Conservation (phyloP, 2,329 filamentous ascomycete genomes). For the Nemania diffusa region DNA sequence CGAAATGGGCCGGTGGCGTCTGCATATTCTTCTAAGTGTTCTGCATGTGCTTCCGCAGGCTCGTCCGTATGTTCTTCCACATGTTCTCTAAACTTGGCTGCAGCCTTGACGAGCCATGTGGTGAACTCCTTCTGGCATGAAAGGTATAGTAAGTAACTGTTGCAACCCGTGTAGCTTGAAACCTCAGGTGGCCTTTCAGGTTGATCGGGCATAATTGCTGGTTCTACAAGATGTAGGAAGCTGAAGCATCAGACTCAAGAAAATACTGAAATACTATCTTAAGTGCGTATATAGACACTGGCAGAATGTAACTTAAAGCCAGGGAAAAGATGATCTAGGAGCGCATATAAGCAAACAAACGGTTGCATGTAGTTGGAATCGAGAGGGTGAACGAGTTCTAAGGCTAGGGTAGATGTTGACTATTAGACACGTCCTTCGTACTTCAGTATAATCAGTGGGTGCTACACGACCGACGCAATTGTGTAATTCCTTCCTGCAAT, state of each 20-base stretch:
- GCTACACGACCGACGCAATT: not conserved
- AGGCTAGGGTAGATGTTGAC: not conserved
- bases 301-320: not conserved
- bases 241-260: not conserved
- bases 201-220: not conserved
- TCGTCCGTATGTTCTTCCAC: too few relatives aligned
- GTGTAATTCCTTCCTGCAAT: not conserved
- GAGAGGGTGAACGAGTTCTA: not conserved
- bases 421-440: not conserved
- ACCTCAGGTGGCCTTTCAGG: not conserved
- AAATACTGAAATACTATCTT: not conserved
- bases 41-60: too few relatives aligned
- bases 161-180: not conserved
- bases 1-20: too few relatives aligned
- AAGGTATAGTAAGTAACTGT: constrained; percentile 14
- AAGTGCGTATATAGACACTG: not conserved
- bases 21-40: too few relatives aligned
- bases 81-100: not conserved
- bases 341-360: not conserved
- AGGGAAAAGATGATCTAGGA: not conserved
- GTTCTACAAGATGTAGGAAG: not conserved
- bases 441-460: not conserved
- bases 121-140: not conserved
- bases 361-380: not conserved
- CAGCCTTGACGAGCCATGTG: constrained; percentile 26